Evolutionary conservation across 2,329 filamentous ascomycete species (phyloP).

Genomic region (Hypomyces rosellus): DNA sequence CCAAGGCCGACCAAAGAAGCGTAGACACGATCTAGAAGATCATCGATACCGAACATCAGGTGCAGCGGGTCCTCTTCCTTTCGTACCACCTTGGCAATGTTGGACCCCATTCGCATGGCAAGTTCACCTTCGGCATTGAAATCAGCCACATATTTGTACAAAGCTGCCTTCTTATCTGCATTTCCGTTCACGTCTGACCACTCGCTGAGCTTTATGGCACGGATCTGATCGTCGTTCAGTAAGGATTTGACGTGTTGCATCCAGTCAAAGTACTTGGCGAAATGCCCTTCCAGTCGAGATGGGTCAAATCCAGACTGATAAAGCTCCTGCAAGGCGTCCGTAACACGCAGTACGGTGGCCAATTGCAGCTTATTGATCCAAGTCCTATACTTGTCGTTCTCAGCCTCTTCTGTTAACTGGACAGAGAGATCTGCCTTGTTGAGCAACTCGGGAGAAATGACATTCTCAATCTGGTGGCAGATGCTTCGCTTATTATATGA

Average conservation of each 20-base stretch:
- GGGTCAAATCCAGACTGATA: background rate
- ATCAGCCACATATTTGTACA: background rate
- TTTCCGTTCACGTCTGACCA: background rate
- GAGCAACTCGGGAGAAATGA: background rate
- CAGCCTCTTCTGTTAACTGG: background rate
- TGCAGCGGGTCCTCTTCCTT: slow-evolving; percentile 4
- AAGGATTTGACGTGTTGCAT: background rate
- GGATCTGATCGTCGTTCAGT: background rate
- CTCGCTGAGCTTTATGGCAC: background rate
- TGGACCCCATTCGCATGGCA: slow-evolving; percentile 4
- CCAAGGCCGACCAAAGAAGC: background rate
- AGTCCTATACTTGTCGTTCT: background rate
- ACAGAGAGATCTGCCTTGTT: background rate
- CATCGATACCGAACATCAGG: slow-evolving; percentile 7
- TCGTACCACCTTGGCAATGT: slow-evolving; percentile 5
- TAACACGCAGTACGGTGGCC: background rate
- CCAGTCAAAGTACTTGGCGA: slow-evolving; percentile 9
- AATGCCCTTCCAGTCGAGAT: slow-evolving; percentile 2
- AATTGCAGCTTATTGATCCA: background rate
- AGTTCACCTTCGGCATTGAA: slow-evolving; percentile 2
- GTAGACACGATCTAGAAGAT: slow-evolving; percentile 6
- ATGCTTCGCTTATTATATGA: background rate
- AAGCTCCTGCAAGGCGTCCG: background rate
- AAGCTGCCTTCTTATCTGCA: background rate
- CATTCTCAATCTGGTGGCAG: background rate